Base-by-base conservation (phyloP, 169 alveolate species). In the Plasmodium vinckei region DNA sequence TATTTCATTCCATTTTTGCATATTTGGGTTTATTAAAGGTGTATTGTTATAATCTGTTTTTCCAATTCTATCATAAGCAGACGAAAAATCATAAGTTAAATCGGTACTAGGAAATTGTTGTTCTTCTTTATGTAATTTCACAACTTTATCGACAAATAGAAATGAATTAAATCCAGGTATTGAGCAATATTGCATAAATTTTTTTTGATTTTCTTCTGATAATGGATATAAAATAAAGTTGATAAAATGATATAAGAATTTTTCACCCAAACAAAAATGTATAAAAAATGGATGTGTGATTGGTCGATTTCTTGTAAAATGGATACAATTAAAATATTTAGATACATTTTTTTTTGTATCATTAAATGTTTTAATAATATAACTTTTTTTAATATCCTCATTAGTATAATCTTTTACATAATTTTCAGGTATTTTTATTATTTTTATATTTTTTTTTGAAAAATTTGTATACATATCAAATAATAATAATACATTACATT, bases 291-390 rank as follows among this genome's bases (percentile, higher is more conserved):
- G 91, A 57, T 86, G 86, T n/a, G 19, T 60, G n/a, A 86, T 86
- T 69, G 91, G 91, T 57, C 71, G 69, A 23, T 86, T 86, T 47
- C 91, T 60, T 13, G 91, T 86, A 71, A 86, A 86, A 86, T 86
- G 59, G 15, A 86, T 44, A 39, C 67, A 44, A 21, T 17, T 82
- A 53, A 82, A 82, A 82, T 67, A 82, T 82, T 82, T 82, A 49
- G 61, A 67, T 12, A 54, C 15, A 15, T 77, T 77, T 15, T 82
- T 82, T 5, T 82, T 56, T 6, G 65, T 49, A 67, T 65, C 82
- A 67, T 82, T 65, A 56, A n/a, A 68, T 17, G 84, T 17, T 67
- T 82, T 82, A 19, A 67, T 67, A 1, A 53, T 82, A 67, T 67
- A 57, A 1, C 17, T 25, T 39, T 56, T 70, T 68, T 61, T 44